Evolutionary conservation across 495 filamentous ascomycete genomes (phyloP).

Genomic region (Choiromyces venosus): DNA sequence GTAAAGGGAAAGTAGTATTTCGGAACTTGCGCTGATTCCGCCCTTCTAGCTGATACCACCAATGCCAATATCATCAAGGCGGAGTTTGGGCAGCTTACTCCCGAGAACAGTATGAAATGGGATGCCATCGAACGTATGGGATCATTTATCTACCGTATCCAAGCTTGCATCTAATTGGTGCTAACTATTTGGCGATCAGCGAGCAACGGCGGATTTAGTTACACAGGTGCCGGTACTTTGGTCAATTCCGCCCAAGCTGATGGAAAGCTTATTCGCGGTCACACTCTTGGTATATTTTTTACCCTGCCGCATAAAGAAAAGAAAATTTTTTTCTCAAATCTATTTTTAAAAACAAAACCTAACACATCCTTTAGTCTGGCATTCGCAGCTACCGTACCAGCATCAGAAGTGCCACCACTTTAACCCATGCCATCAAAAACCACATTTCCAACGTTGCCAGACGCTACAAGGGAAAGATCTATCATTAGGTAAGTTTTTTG

Average conservation of each 20-base stretch:
- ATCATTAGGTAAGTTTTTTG: background rate
- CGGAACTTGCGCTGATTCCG: background rate
- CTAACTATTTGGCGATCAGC: background rate
- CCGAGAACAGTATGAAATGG: background rate
- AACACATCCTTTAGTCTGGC: background rate
- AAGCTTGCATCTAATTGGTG: background rate
- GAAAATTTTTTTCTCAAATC: constrained; percentile 21
- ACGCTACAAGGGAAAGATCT: background rate
- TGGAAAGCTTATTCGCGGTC: background rate
- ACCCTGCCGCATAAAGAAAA: constrained; percentile 34
- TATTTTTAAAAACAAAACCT: constrained; percentile 33
- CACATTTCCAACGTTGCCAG: background rate
- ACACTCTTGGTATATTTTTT: background rate
- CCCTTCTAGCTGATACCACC: too few relatives aligned
- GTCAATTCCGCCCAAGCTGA: background rate
- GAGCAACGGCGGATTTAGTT: background rate
- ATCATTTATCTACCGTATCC: background rate
- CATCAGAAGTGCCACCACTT: background rate
- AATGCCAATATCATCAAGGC: background rate
- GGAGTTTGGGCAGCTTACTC: background rate
- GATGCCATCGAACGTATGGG: background rate
- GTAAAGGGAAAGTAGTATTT: background rate
- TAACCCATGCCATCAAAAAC: background rate
- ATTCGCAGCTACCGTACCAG: background rate
- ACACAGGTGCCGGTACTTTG: background rate